phyloP scores from a whole-genome alignment of 371 early-diverging fungal species.

The Zychaea mexicana region DNA sequence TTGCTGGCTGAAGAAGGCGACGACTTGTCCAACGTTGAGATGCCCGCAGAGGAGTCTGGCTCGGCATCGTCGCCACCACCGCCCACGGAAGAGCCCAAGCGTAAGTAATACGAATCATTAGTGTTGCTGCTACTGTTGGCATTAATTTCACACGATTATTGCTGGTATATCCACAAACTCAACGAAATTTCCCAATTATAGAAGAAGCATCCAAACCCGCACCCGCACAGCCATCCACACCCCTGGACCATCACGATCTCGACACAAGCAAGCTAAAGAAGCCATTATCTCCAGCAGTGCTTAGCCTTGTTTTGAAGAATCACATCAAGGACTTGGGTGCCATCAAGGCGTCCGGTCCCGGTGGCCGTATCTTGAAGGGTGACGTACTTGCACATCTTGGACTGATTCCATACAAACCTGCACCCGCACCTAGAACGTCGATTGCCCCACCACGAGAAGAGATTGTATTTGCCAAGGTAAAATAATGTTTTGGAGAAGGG shows the following conservation, averaged over 20 bases:
- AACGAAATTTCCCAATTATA: no score
- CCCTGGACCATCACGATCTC: conserved; percentile 48
- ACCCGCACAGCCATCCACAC: conserved; percentile 26
- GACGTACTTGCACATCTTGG: conserved; percentile 84
- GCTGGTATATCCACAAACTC: no score
- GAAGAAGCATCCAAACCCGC: conserved; percentile 6
- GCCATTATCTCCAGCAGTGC: conserved; percentile 74
- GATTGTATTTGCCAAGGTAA: conserved; percentile 50
- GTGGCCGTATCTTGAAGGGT: conserved; percentile 88
- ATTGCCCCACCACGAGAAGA: conserved; percentile 51
- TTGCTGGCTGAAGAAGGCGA: conserved; percentile 90
- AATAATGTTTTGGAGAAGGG: not conserved
- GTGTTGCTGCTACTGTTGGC: not conserved
- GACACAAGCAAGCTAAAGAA: conserved; percentile 50
- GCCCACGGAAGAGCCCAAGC: conserved; percentile 5
- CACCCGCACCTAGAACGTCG: conserved; percentile 43
- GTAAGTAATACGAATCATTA: not conserved
- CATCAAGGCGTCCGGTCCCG: conserved; percentile 82
- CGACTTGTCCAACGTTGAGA: conserved; percentile 77
- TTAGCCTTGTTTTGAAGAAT: conserved; percentile 57
- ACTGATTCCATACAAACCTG: conserved; percentile 56
- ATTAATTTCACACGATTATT: no score
- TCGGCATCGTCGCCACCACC: conserved; percentile 6
- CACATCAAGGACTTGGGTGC: conserved; percentile 59
- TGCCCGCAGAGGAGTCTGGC: conserved; percentile 46